Percentiles rank a stretch among this genome's conserved stretches.
phyloP scores from a whole-genome alignment of 768 basidiomycete species.

The Leucosporidium scottii region DNA sequence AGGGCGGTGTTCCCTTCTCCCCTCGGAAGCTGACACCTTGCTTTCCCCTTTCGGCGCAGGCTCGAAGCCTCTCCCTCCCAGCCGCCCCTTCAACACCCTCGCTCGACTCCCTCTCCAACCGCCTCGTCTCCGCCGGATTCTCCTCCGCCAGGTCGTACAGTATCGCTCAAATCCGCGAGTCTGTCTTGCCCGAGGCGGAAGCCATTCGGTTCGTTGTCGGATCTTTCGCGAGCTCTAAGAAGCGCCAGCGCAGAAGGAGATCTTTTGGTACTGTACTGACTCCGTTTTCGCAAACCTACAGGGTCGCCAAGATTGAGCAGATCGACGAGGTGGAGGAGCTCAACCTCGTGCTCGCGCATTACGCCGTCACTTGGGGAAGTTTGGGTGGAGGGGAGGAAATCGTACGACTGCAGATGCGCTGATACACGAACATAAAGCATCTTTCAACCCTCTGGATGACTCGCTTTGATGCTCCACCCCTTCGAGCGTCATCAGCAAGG shows the following conservation, averaged over 20 bases:
- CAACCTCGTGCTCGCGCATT: conserved; percentile 79
- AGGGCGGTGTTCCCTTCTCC: too few relatives aligned
- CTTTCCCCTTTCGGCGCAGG: conserved; percentile 43
- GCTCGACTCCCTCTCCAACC: conserved; percentile 51
- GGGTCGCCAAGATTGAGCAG: conserved; percentile 72
- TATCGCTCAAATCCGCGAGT: conserved; percentile 14
- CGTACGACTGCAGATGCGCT: neutral
- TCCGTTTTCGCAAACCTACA: conserved; percentile 41
- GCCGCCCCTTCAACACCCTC: conserved; percentile 62
- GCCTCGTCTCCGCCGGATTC: conserved; percentile 60
- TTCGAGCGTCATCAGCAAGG: too few relatives aligned
- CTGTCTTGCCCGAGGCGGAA: conserved; percentile 50
- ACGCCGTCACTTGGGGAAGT: conserved; percentile 73
- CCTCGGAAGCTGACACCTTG: conserved; percentile 3
- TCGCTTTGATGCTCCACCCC: too few relatives aligned
- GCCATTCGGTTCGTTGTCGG: conserved; percentile 52
- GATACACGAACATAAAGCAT: too few relatives aligned
- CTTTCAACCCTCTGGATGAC: too few relatives aligned
- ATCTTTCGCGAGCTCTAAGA: too few relatives aligned
- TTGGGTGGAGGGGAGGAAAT: conserved; percentile 26
- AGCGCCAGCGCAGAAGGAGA: too few relatives aligned
- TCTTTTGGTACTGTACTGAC: neutral
- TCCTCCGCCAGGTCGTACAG: conserved; percentile 10
- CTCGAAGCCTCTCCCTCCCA: conserved; percentile 64
- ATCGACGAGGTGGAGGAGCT: conserved; percentile 94